Conservation (phyloP, 768 basidiomycete genomes). For the Hypsizygus marmoreus region DNA sequence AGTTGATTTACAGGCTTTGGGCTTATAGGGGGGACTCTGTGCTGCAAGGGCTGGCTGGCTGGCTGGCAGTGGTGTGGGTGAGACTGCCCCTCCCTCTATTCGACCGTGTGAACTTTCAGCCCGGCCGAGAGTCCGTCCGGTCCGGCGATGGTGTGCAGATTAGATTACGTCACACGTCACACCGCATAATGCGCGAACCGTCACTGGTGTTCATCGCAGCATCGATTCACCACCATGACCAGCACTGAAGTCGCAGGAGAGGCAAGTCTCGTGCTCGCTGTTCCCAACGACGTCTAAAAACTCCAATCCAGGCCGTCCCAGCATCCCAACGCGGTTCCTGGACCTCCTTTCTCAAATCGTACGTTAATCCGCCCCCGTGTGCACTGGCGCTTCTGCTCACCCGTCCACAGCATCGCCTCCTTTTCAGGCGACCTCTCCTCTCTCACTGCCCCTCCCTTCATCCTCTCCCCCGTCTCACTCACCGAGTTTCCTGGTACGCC, state of each 20-base stretch:
- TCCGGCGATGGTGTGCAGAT: too few relatives aligned
- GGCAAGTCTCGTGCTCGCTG: slow-evolving; percentile 12
- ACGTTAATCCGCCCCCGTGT: slow-evolving; percentile 28
- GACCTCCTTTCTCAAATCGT: slow-evolving; percentile 92
- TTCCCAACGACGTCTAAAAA: slow-evolving; percentile 9
- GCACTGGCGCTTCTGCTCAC: slow-evolving; percentile 8
- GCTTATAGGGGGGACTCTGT: too few relatives aligned
- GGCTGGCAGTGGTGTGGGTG: too few relatives aligned
- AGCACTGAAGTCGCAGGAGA: slow-evolving; percentile 34
- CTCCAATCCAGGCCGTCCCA: slow-evolving; percentile 76
- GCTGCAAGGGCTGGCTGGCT: too few relatives aligned
- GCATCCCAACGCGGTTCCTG: slow-evolving; percentile 83
- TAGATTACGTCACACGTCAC: neutral
- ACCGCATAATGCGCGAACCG: too few relatives aligned
- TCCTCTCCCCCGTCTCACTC: slow-evolving; percentile 86
- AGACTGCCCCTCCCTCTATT: too few relatives aligned
- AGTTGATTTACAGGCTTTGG: too few relatives aligned
- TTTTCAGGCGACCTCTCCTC: slow-evolving; percentile 88
- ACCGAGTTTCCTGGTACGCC: slow-evolving; percentile 86
- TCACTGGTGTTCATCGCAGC: too few relatives aligned
- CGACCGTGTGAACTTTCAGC: too few relatives aligned
- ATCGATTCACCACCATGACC: slow-evolving; percentile 13
- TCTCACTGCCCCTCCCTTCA: slow-evolving; percentile 87
- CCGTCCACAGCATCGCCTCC: slow-evolving; percentile 64
- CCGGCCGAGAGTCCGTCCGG: too few relatives aligned